Base-by-base conservation (phyloP, 2,329 filamentous ascomycete genomes). In the Aotearoamyces nothofagi region DNA sequence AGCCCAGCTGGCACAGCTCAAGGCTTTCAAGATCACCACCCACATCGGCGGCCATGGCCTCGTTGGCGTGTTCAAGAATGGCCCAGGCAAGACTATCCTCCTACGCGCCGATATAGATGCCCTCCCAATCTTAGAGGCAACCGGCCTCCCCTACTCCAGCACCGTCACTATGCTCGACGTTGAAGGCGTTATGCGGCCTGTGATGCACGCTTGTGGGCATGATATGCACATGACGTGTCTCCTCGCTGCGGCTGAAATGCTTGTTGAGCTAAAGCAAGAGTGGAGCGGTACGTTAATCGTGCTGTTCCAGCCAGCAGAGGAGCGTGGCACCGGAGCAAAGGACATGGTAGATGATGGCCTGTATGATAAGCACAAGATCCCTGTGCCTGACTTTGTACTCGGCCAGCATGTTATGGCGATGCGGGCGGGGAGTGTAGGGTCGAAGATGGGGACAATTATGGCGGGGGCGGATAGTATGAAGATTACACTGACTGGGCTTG, bases 191-290 rank as follows among this genome's bases (percentile, higher is more conserved):
- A 51, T 57, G 30, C 61, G 61, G 29, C 63, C 66, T 0, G 64
- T 73, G 0, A 78, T 78, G 72, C 74, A 78, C 46, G 72, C 71
- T 13, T 78, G 72, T 44, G 74, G 73, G 0, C 73, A 78, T 40
- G 71, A 76, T 39, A 67, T 74, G 54, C 72, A 79, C 43, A 65
- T 77, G 15, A 59, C 67, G 0, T 53, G 55, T 17, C 52, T 78
- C 3, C 54, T 78, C 2, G 73, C 61, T 0, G 62, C 65, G 0
- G 60, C 67, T 0, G 54, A 62, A 12, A 52, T 61, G 0, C 52
- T 81, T 0, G 47, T 57, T 1, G 47, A 46, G 0, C 45, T 52
- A 0, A 54, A 48, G n/a, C 39, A 57, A 0, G 17, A 36, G 1
- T 81, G 76, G 75, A 54, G 46, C 7, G 76, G 76, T 0, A 79